phyloP scores from a whole-genome alignment of 345 rosid species.

The Aquilaria malaccensis region DNA sequence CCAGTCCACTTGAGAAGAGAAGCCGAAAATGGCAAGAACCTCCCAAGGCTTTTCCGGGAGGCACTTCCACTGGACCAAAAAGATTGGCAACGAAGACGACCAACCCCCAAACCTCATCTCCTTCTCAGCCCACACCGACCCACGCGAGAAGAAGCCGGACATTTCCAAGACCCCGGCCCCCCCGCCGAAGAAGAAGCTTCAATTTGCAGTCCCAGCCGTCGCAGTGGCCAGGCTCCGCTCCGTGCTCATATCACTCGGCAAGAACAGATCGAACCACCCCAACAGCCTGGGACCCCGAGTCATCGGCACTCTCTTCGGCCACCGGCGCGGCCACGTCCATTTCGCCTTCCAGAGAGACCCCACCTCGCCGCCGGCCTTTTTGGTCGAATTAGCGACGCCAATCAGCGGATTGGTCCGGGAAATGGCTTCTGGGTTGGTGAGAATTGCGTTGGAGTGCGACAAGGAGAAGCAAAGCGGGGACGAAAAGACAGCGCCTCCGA shows the following conservation, averaged over 20 bases:
- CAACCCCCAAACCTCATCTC: constrained; percentile 28
- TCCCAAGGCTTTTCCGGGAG: constrained; percentile 63
- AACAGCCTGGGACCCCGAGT: constrained; percentile 56
- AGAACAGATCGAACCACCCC: constrained; percentile 34
- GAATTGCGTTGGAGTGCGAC: constrained; percentile 92
- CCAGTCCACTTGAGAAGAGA: constrained; percentile 3
- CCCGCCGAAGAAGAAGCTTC: constrained; percentile 40
- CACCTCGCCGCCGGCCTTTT: constrained; percentile 65
- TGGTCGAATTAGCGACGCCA: constrained; percentile 87
- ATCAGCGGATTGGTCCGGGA: constrained; percentile 79
- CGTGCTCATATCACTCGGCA: constrained; percentile 49
- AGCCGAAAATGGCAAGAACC: constrained; percentile 40
- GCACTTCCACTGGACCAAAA: constrained; percentile 82
- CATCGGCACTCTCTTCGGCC: constrained; percentile 88
- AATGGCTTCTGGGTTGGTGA: constrained; percentile 95
- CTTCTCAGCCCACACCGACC: constrained; percentile 5
- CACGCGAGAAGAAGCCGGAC: constrained; percentile 17
- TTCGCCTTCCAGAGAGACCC: constrained; percentile 88
- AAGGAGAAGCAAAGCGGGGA: constrained; percentile 29
- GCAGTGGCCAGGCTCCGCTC: constrained; percentile 80
- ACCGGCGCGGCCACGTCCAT: constrained; percentile 86
- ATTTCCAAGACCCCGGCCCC: constrained; percentile 12
- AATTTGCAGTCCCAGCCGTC: constrained; percentile 30
- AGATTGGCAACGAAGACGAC: constrained; percentile 55
- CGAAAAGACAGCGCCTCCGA: constrained; percentile 34